Base-by-base conservation (phyloP, 306 rosid species). In the Hylodesmum podocarpum region DNA sequence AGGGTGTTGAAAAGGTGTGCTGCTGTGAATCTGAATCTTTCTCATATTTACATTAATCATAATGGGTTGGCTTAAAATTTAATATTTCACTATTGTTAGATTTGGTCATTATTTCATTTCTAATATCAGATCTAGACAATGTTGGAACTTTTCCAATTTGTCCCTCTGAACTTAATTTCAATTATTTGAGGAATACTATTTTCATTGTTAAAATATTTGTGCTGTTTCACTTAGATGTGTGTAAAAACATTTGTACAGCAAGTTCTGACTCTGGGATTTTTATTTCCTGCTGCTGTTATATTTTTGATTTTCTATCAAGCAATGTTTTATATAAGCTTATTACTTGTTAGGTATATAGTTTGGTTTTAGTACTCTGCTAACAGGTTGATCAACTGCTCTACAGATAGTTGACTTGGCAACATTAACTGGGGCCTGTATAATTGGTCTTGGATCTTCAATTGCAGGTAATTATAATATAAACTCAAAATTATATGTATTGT, bases 371-470 rank as follows among this genome's bases (percentile, higher is more conserved):
- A 55, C 69, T 71, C 55, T 33, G 53, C 80, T 87, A 51, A 86
- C 71, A 70, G 58, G 54, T 58, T 68, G 25, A 13, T 62, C 21
- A 53, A 31, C 66, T 81, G 49, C 70, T 83, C 70, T 82, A 66
- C 91, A 93, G 98, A 80, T 93, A 80, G 84, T 91, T 86, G 98
- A 93, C 81, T 82, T 93, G 66, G 98, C 98, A 40, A 93, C 98
- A 65, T 79, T 93, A 74, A 93, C 98, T 49, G 96, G 98, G 33
- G 96, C 97, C 18, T 91, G 98, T 16, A 15, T 87, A 72, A 80
- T 93, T 61, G 98, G 88, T 72, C 97, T 93, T 62, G 98, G 98
- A 68, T 89, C 98, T 22, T 88, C 97, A 54, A 73, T 91, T 70
- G 98, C 95, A 77, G 98, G 98, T 93, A 82, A 62, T 8, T 33